Evolutionary conservation across 202 grass and related monocot genomes (phyloP), one percentile per base, ranked within the genome.

Genomic region (Brachypodium distachyon): DNA sequence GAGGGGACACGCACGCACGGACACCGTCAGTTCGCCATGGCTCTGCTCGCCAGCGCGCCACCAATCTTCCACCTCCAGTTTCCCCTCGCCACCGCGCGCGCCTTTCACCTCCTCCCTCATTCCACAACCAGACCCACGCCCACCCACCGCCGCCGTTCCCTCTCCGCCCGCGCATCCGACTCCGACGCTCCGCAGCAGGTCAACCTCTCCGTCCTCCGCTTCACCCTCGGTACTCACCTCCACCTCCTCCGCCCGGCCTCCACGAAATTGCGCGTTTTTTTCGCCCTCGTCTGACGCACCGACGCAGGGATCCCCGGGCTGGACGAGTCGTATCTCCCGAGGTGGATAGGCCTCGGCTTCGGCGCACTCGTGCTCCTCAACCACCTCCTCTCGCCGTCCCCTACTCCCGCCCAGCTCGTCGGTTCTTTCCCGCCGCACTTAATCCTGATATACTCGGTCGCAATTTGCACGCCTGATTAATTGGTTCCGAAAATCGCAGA

Each of bases 201-300:
- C 73, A 83, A 92, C 77, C 82, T 98, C 78, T 98, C 96, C 51
- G 87, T 98, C 64, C 91, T 98, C 50, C 91, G 96, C 49, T 98
- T 98, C 89, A 95, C 96, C 67, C 89, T 98, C 76, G 94, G 94
- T 90, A 87, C n/a, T n/a, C n/a, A n/a, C 46, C 26, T 28, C 0
- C 5, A 59, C 67, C 53, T 33, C 36, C 2, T 67, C 73, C 64
- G 31, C 31, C 10, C 12, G 32, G 4, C 80, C 8, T 34, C 39
- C 41, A 2, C 25, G 0, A 10, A 34, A 14, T 70, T 19, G 43
- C 36, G 31, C 25, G 19, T 33, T 60, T 6, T 33, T 16, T 6
- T 43, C 10, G 36, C 23, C 31, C 9, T 3, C 25, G 6, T 80
- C 32, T 67, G 34, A 50, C 38, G 61, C 10, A 13, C 9, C 25